Conservation (phyloP, 345 rosid genomes). For the Chamaenerion angustifolium region DNA sequence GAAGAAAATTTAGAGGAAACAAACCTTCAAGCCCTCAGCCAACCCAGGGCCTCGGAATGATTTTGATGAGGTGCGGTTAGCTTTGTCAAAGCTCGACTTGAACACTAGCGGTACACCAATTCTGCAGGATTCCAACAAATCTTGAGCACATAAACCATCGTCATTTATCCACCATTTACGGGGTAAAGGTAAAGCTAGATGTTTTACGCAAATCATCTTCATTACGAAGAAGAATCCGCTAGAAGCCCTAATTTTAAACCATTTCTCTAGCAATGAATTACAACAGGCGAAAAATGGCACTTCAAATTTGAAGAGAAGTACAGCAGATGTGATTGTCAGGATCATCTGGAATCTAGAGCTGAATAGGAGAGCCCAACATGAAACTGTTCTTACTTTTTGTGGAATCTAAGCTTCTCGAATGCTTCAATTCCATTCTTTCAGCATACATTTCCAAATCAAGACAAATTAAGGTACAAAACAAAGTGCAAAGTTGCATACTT, state of each 20-base stretch:
- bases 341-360: too few relatives aligned
- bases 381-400: neutral
- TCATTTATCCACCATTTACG: neutral
- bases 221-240: neutral
- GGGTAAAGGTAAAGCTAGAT: neutral
- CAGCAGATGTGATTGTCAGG: too few relatives aligned
- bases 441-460: too few relatives aligned
- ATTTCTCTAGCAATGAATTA: too few relatives aligned
- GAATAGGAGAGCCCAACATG: neutral
- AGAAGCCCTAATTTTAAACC: too few relatives aligned
- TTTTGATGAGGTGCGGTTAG: conserved; percentile 83
- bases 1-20: neutral
- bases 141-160: neutral
- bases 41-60: conserved; percentile 96
- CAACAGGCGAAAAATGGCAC: too few relatives aligned
- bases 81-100: conserved; percentile 98
- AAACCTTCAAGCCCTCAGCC: conserved; percentile 82
- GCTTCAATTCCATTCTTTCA: too few relatives aligned
- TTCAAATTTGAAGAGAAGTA: too few relatives aligned
- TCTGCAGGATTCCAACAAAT: conserved; percentile 22
- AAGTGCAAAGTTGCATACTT: conserved; percentile 27
- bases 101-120: conserved; percentile 80
- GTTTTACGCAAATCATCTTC: neutral
- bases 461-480: neutral
- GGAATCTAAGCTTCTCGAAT: too few relatives aligned